phyloP scores from a whole-genome alignment of 495 filamentous ascomycete genomes.

The Cercophora sp. region DNA sequence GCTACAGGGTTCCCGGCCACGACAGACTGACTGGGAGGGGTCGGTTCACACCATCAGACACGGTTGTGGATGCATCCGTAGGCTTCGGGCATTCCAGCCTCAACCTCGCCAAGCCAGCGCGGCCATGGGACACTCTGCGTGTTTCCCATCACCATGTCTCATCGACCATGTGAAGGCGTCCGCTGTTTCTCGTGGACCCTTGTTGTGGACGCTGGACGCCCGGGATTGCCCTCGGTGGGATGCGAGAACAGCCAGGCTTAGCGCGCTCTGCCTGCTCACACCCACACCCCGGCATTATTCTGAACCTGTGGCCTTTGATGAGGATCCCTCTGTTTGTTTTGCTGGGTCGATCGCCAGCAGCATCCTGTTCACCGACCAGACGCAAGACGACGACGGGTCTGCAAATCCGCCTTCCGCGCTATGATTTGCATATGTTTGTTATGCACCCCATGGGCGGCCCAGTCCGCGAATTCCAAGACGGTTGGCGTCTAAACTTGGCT shows the following conservation, averaged over 20 bases:
- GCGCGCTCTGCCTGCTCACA: background rate
- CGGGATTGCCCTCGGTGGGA: too few relatives aligned
- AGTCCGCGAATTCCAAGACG: constrained; percentile 12
- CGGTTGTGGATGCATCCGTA: too few relatives aligned
- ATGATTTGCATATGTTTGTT: constrained; percentile 24
- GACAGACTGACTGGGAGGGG: too few relatives aligned
- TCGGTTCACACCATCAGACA: too few relatives aligned
- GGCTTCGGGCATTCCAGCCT: too few relatives aligned
- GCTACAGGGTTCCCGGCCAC: too few relatives aligned
- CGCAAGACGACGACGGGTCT: constrained; percentile 10
- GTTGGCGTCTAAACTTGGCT: background rate
- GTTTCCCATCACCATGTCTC: too few relatives aligned
- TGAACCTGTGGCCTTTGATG: background rate
- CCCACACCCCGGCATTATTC: constrained; percentile 4
- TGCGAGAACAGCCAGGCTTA: background rate
- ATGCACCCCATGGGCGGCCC: constrained; percentile 19
- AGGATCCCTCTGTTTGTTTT: constrained; percentile 8
- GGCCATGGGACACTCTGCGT: too few relatives aligned
- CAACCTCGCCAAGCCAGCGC: too few relatives aligned
- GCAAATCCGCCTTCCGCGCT: constrained; percentile 10
- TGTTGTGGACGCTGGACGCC: too few relatives aligned
- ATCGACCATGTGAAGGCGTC: too few relatives aligned
- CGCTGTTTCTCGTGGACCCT: too few relatives aligned
- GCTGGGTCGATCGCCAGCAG: constrained; percentile 15
- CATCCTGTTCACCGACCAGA: constrained; percentile 9